Percentiles rank a stretch among this genome's conserved stretches.
Evolutionary conservation across 2,329 filamentous ascomycete species (phyloP).

Genomic region (Incumbomyces delicatus): DNA sequence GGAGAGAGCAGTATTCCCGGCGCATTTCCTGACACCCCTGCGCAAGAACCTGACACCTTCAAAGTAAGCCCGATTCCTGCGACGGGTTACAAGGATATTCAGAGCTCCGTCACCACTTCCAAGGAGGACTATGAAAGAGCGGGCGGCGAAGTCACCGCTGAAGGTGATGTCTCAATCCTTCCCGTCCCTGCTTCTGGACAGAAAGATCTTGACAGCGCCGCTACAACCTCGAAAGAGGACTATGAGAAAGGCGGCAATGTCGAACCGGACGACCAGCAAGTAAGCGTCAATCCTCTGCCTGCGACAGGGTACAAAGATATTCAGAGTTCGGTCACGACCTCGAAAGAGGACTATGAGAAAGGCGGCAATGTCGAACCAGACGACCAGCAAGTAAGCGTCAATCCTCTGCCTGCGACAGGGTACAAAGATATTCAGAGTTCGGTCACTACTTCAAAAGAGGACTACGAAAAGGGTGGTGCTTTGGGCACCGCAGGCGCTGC

Average conservation of each 20-base stretch:
- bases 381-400: constrained; percentile 39
- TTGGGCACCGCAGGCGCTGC: constrained; percentile 39
- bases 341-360: constrained; percentile 80
- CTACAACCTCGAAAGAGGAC: constrained; percentile 64
- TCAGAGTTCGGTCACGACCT: constrained; percentile 52
- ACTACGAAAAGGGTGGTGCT: constrained; percentile 67
- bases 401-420: constrained; percentile 48
- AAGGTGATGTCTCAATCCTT: constrained; percentile 28
- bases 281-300: constrained; percentile 48
- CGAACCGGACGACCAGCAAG: constrained; percentile 27
- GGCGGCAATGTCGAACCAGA: constrained; percentile 38
- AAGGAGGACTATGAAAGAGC: constrained; percentile 77
- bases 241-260: constrained; percentile 64
- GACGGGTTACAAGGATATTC: constrained; percentile 51
- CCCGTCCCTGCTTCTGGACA: constrained; percentile 53
- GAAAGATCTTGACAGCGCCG: constrained; percentile 59
- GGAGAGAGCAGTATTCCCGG: constrained; percentile 41
- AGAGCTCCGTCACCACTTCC: constrained; percentile 53
- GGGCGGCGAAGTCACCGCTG: constrained; percentile 34
- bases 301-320: constrained; percentile 40
- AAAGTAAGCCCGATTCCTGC: constrained; percentile 45
- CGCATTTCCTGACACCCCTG: constrained; percentile 63
- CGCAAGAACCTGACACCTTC: constrained; percentile 35
- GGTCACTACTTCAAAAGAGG: constrained; percentile 63
- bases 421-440: constrained; percentile 44